Evolutionary conservation across 2,329 filamentous ascomycete species (phyloP).

Genomic region (Stemphylium vesicarium): DNA sequence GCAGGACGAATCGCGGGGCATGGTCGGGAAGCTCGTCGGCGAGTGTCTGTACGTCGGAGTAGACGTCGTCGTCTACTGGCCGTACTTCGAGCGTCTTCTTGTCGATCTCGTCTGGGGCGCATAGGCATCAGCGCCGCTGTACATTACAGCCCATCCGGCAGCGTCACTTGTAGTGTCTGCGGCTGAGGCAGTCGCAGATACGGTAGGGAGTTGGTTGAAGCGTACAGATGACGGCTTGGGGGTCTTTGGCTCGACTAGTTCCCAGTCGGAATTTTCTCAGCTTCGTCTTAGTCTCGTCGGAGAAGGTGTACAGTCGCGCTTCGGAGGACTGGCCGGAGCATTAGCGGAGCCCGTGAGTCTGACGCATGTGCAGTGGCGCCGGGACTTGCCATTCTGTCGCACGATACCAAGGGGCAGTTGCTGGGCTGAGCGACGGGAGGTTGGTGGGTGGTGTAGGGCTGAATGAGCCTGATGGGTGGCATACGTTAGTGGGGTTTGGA

Average conservation of each 20-base stretch:
- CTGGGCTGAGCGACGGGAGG: constrained; percentile 11
- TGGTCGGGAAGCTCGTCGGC: constrained; percentile 92
- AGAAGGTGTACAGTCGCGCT: constrained; percentile 90
- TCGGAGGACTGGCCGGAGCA: constrained; percentile 68
- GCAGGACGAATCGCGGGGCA: constrained; percentile 83
- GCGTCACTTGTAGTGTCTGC: not conserved
- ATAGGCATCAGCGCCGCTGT: constrained; percentile 36
- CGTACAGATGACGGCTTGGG: constrained; percentile 95
- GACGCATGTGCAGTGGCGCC: not conserved
- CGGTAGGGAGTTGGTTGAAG: constrained; percentile 8
- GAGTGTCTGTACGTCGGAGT: constrained; percentile 80
- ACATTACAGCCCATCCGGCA: constrained; percentile 1
- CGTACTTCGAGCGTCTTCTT: constrained; percentile 88
- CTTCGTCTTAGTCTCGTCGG: constrained; percentile 83
- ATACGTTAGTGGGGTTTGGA: constrained; percentile 17
- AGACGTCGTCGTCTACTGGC: constrained; percentile 80
- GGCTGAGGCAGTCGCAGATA: not conserved
- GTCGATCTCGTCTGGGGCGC: constrained; percentile 79
- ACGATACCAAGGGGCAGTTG: constrained; percentile 4
- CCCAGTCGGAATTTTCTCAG: constrained; percentile 93
- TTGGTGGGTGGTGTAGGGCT: constrained; percentile 24
- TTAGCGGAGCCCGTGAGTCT: constrained; percentile 3
- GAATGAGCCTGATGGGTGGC: constrained; percentile 18
- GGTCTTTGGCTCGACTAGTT: constrained; percentile 83
- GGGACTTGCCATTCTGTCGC: constrained; percentile 28